Percentiles rank a stretch among this genome's conserved stretches.
These are phyloP conservation scores for Vigna reflexopilosa DNA, from an alignment of 306 rosid species.

Conservation along the genomic window DNA sequence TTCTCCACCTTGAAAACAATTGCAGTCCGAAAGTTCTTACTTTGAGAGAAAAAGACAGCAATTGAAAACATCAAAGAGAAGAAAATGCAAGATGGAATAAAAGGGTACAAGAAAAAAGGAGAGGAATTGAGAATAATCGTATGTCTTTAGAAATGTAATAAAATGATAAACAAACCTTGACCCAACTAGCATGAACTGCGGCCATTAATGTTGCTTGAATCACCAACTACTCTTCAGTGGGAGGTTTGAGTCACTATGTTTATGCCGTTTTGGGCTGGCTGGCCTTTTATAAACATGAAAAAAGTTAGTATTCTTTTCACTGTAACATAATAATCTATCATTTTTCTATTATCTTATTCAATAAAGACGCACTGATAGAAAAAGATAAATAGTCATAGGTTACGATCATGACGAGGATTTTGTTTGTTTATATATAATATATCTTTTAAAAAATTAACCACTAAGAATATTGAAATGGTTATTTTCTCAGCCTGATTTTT, in stretches of 20 bases:
- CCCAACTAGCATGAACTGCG: constrained; percentile 65
- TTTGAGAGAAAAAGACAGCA: neutral
- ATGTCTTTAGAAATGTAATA: neutral
- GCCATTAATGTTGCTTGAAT: constrained; percentile 55
- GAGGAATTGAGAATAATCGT: neutral
- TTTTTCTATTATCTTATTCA: neutral
- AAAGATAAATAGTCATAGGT: neutral
- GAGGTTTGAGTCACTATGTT: neutral
- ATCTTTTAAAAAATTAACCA: no score
- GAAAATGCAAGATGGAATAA: neutral
- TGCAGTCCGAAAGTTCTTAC: neutral
- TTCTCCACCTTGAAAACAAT: neutral
- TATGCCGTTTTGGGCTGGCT: neutral
- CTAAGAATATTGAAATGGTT: no score
- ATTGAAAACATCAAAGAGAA: neutral
- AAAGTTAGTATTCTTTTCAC: neutral
- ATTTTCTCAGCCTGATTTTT: no score
- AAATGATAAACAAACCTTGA: constrained; percentile 55
- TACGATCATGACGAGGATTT: neutral
- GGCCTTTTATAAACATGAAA: constrained; percentile 7
- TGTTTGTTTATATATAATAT: no score
- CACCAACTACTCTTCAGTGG: neutral
- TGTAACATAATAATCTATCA: neutral
- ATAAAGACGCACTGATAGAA: neutral
- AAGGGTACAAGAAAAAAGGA: neutral